phyloP scores from a whole-genome alignment of 306 rosid genomes.

The Oxytropis ochrocephala region DNA sequence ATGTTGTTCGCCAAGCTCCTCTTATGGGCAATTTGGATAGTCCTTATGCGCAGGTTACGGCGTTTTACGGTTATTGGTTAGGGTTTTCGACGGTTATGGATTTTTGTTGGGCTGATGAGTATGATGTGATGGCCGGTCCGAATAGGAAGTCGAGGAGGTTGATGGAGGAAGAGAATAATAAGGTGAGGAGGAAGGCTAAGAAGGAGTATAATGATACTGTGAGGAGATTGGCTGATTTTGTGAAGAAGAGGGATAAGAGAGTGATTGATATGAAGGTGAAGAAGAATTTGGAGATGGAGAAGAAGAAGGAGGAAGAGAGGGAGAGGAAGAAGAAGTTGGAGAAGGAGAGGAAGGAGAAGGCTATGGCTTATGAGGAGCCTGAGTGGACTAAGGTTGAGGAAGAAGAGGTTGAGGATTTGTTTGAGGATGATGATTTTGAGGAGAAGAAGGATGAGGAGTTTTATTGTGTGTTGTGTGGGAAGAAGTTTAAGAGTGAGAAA shows the following conservation, averaged over 20 bases:
- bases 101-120: constrained; percentile 83
- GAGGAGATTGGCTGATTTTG: constrained; percentile 82
- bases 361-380: constrained; percentile 68
- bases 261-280: constrained; percentile 85
- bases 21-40: constrained; percentile 75
- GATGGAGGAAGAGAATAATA: constrained; percentile 96
- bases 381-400: constrained; percentile 69
- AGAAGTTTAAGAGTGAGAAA: constrained; percentile 98
- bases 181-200: constrained; percentile 82
- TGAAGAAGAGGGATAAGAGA: constrained; percentile 93
- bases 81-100: constrained; percentile 89
- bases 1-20: constrained; percentile 58
- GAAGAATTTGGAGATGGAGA: constrained; percentile 65
- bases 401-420: constrained; percentile 20
- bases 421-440: constrained; percentile 35
- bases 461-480: constrained; percentile 87
- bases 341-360: constrained; percentile 66
- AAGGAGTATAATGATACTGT: constrained; percentile 88
- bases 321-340: constrained; percentile 66
- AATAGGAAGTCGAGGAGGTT: constrained; percentile 70
- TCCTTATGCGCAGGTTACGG: constrained; percentile 72
- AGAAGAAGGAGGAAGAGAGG: constrained; percentile 59
- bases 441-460: constrained; percentile 45
- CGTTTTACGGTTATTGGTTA: constrained; percentile 73
- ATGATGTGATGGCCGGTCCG: constrained; percentile 64